Conservation (phyloP, 768 basidiomycete species). For the Lyophyllum semitale region DNA sequence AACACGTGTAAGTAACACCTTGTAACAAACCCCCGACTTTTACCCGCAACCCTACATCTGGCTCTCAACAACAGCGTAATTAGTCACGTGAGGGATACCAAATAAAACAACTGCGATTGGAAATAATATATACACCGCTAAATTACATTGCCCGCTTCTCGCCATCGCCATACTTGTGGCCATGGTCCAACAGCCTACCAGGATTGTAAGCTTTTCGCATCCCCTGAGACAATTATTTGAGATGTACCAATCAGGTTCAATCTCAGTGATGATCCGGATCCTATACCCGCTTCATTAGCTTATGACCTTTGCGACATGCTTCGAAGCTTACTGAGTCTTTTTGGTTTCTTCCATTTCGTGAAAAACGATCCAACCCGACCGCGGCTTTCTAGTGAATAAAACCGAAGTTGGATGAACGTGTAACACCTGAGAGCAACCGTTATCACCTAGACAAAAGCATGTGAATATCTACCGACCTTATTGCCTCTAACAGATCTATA, state of each 20-base stretch:
- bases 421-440: constrained; percentile 53
- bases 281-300: constrained; percentile 39
- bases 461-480: constrained; percentile 49
- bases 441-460: not conserved
- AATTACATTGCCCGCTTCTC: not conserved
- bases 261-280: constrained; percentile 90
- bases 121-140: not conserved
- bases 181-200: constrained; percentile 36
- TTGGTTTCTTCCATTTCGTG: constrained; percentile 98
- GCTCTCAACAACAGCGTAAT: not conserved
- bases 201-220: not conserved
- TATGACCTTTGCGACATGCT: not conserved
- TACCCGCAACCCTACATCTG: too few relatives aligned
- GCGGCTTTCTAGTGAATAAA: constrained; percentile 88
- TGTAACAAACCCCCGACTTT: too few relatives aligned
- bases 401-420: constrained; percentile 95
- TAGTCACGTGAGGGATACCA: constrained; percentile 3
- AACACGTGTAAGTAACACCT: too few relatives aligned
- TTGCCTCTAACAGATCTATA: constrained; percentile 88
- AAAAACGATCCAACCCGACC: constrained; percentile 91
- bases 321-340: constrained; percentile 73
- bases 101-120: too few relatives aligned
- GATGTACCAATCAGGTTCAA: constrained; percentile 88
- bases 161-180: constrained; percentile 27
- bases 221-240: not conserved